Conservation (phyloP, 2,329 filamentous ascomycete genomes). For the Nemania bipapillata region DNA sequence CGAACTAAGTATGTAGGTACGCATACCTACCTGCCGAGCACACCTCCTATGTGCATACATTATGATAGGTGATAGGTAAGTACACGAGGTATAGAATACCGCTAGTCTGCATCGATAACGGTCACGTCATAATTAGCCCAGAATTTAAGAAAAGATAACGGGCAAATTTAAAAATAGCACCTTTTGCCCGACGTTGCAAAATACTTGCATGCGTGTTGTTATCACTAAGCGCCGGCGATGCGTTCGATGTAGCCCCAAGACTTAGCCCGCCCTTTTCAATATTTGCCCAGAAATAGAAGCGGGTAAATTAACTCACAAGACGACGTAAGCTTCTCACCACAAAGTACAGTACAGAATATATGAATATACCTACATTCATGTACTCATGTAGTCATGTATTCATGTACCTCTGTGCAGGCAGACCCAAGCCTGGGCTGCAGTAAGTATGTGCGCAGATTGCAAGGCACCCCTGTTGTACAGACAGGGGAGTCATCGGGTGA, state of each 20-base stretch:
- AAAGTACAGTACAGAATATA: background rate
- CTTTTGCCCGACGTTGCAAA: constrained; percentile 38
- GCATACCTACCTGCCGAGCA: background rate
- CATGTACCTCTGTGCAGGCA: background rate
- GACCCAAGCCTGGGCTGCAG: background rate
- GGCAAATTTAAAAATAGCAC: constrained; percentile 52
- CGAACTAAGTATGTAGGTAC: background rate
- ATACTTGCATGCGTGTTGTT: constrained; percentile 37
- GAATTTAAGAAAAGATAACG: constrained; percentile 24
- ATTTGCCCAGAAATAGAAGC: constrained; percentile 45
- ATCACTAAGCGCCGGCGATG: constrained; percentile 46
- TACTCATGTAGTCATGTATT: too few species aligned
- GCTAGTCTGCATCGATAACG: background rate
- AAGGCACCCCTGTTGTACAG: constrained; percentile 2
- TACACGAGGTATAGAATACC: background rate
- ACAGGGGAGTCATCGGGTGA: constrained; percentile 36
- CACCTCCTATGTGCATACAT: background rate
- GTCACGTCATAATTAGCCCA: constrained; percentile 45
- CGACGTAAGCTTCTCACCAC: background rate
- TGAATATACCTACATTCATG: background rate
- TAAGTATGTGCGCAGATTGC: background rate
- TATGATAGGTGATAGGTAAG: background rate
- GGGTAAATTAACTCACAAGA: constrained; percentile 33
- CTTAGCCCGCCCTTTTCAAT: constrained; percentile 42
- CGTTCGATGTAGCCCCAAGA: constrained; percentile 36